Conservation (phyloP, 495 filamentous ascomycete genomes). For the Neurospora sublineolata region DNA sequence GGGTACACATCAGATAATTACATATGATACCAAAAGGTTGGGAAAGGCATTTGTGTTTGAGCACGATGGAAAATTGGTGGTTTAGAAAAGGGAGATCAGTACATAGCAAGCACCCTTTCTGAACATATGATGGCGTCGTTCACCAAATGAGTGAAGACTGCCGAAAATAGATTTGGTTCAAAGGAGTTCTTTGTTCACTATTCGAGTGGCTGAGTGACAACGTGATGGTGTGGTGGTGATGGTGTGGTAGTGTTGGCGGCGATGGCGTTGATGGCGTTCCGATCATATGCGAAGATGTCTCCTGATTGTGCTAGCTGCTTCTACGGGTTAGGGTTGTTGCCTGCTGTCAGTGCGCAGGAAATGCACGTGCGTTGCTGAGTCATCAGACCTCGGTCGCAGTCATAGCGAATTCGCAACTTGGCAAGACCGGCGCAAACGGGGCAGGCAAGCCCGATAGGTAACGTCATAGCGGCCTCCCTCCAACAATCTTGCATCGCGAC, state of each 20-base stretch:
- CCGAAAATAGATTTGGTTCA: background rate
- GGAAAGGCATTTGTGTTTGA: background rate
- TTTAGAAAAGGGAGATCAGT: background rate
- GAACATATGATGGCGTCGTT: background rate
- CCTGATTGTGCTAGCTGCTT: background rate
- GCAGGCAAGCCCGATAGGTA: background rate
- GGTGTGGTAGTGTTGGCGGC: background rate
- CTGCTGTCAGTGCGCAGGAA: background rate
- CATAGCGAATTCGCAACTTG: background rate
- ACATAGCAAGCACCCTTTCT: background rate
- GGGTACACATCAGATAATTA: background rate
- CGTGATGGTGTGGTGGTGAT: background rate
- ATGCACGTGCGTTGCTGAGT: background rate
- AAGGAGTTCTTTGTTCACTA: background rate
- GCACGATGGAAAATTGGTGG: background rate
- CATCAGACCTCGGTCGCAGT: background rate
- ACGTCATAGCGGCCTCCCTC: background rate
- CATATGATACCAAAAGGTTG: background rate
- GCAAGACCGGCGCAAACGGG: background rate
- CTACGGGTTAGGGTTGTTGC: background rate
- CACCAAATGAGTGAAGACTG: background rate
- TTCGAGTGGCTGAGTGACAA: background rate
- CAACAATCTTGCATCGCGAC: background rate
- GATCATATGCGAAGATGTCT: background rate
- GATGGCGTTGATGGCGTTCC: background rate